A percentile compares a stretch with the other conserved stretches of the same genome.
These are phyloP conservation scores for Euphorbia pulcherrima DNA, from an alignment of 345 rosid species.

Conservation along the genomic window DNA sequence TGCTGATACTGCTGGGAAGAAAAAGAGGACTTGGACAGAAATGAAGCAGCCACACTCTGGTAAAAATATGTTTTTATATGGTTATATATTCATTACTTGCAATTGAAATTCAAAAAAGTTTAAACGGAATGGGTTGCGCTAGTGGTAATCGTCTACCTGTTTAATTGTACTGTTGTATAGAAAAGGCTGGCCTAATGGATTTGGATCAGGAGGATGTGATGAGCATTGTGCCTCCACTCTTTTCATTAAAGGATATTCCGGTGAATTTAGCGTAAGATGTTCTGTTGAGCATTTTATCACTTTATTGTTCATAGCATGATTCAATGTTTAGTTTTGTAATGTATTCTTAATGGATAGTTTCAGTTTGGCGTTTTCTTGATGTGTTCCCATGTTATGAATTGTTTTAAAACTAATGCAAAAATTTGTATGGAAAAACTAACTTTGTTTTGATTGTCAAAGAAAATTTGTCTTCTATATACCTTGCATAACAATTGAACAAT, in stretches of 20 bases:
- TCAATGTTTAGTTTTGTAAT: background rate
- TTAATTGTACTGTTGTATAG: constrained; percentile 28
- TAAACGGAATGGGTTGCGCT: background rate
- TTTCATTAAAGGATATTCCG: constrained; percentile 77
- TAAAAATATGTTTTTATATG: constrained; percentile 11
- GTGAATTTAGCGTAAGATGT: constrained; percentile 65
- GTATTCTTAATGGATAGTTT: background rate
- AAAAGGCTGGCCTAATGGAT: constrained; percentile 52
- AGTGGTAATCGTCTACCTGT: background rate
- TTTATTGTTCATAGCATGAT: background rate
- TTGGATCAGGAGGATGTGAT: constrained; percentile 73
- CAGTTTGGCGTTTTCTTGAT: background rate
- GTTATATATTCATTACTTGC: background rate
- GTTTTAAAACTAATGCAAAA: background rate
- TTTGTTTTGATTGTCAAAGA: background rate
- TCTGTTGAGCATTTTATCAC: constrained; percentile 10
- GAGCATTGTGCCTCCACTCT: constrained; percentile 77
- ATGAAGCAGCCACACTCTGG: constrained; percentile 46
- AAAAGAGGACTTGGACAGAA: constrained; percentile 66
- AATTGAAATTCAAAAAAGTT: background rate
- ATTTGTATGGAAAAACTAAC: background rate
- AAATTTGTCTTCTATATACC: background rate
- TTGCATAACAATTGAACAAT: background rate
- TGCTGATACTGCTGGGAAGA: constrained; percentile 58
- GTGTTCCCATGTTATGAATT: background rate